Percentiles rank a stretch among this genome's conserved stretches.
Conservation (phyloP, 2,329 filamentous ascomycete genomes). For the Annulohypoxylon truncatum region DNA sequence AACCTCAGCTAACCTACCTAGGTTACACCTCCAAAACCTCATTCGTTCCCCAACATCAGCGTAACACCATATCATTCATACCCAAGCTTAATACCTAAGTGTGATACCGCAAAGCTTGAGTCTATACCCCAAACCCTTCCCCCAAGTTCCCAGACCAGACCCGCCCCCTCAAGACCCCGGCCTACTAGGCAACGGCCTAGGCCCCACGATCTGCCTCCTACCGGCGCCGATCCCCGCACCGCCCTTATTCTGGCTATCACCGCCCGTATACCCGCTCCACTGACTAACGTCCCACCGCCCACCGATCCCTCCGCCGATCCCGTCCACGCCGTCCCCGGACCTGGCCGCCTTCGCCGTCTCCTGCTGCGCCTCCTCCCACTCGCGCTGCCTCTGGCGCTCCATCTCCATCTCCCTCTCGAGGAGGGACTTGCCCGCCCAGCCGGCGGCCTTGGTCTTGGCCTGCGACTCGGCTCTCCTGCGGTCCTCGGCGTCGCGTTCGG, state of each 20-base stretch:
- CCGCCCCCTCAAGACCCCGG: slow-evolving; percentile 32
- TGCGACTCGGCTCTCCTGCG: slow-evolving; percentile 69
- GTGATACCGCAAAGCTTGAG: too few relatives aligned
- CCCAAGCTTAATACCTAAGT: not conserved
- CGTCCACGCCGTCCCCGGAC: slow-evolving; percentile 66
- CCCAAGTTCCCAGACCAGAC: not conserved
- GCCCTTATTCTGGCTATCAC: slow-evolving; percentile 78
- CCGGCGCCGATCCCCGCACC: slow-evolving; percentile 74
- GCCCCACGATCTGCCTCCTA: slow-evolving; percentile 82
- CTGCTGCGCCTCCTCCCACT: slow-evolving; percentile 83
- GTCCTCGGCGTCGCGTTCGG: slow-evolving; percentile 72
- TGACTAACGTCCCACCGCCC: slow-evolving; percentile 82
- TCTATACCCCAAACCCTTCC: too few relatives aligned
- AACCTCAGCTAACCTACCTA: not conserved
- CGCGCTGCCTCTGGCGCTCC: slow-evolving; percentile 78
- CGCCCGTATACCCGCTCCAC: slow-evolving; percentile 79
- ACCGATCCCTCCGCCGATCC: slow-evolving; percentile 73
- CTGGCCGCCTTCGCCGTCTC: slow-evolving; percentile 68
- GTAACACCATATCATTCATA: not conserved
- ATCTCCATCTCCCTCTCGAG: slow-evolving; percentile 85
- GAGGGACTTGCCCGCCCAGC: slow-evolving; percentile 75
- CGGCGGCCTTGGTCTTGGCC: slow-evolving; percentile 69
- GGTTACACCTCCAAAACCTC: not conserved
- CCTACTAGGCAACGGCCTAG: slow-evolving; percentile 70
- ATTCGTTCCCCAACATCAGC: not conserved